Evolutionary conservation across 768 basidiomycete genomes (phyloP), one percentile per base, ranked within the genome.

Genomic region (Infundibulicybe gibba): DNA sequence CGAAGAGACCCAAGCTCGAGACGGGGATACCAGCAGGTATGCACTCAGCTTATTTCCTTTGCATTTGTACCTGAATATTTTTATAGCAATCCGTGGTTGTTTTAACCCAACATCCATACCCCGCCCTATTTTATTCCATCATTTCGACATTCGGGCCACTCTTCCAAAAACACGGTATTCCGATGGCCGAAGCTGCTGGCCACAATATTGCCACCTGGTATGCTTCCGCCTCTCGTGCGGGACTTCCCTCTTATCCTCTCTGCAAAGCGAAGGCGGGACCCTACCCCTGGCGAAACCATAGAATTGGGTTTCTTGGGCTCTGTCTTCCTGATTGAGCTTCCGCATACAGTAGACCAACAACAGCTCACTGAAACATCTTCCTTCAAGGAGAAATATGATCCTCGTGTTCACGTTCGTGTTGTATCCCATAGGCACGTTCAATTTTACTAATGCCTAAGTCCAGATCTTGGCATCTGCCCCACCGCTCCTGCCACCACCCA

Each of bases 301-400:
- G 90, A 94, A 59, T 75, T 97, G 10, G 91, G 90, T 1, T 88
- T 97, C 59, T 70, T 97, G 31, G 90, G 91, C 14, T 76, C 80
- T 11, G 82, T 90, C 2, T 59, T 95, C 14, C 79, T 78, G 20
- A 78, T 87, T 15, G 83, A 86, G 56, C 62, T 94, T 10, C 94
- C 93, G 2, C 70, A 76, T 47, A 72, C 70, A 9, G 55, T 72
- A 3, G 86, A 94, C 43, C 81, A 83, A 33, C 88, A 90, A 41
- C 93, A 94, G 56, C 66, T 87, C 32, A 72, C 77, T 1, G 77
- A 75, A 44, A 79, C 75, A 1, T 67, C 71, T 12, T 67, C 74
- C 0, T 78, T 79, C 49, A 60, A 69, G 32, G 74, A 76, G 40
- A 74, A 68, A 50, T 81, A 81, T 53, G 67, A 83, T 56, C 76